phyloP scores from a whole-genome alignment of 83 land plant species.

The Picea mariana region DNA sequence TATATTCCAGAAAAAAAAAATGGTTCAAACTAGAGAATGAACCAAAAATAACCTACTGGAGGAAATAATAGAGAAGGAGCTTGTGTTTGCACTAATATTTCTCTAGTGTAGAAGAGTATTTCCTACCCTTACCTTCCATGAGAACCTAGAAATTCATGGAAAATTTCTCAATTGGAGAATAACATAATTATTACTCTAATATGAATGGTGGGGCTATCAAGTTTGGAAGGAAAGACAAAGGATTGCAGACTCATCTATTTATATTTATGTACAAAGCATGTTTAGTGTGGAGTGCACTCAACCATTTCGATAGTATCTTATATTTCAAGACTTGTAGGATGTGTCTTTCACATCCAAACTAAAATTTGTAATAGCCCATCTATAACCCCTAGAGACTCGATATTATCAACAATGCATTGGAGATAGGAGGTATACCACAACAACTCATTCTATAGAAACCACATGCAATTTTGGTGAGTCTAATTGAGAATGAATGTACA shows the following conservation, averaged over 20 bases:
- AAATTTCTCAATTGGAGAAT: too few species aligned
- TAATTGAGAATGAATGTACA: too few species aligned
- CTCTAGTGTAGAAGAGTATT: slow-evolving; percentile 29
- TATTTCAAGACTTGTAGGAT: slow-evolving; percentile 28
- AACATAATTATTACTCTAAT: too few species aligned
- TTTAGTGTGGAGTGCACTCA: not conserved
- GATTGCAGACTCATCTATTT: not conserved
- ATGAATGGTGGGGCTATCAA: slow-evolving; percentile 12
- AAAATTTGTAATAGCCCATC: slow-evolving; percentile 73
- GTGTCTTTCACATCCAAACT: slow-evolving; percentile 89
- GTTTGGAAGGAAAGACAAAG: not conserved
- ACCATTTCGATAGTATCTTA: not conserved
- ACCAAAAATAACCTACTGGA: slow-evolving; percentile 38
- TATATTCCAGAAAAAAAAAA: too few species aligned
- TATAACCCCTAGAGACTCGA: slow-evolving; percentile 53
- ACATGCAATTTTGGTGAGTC: not conserved
- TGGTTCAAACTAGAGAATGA: not conserved
- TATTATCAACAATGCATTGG: slow-evolving; percentile 54
- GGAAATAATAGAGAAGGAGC: slow-evolving; percentile 63
- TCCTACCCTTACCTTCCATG: slow-evolving; percentile 32
- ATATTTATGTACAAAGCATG: not conserved
- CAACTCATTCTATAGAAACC: slow-evolving; percentile 57
- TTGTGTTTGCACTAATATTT: slow-evolving; percentile 57
- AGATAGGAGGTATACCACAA: slow-evolving; percentile 83
- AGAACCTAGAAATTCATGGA: slow-evolving; percentile 31